Evolutionary conservation across 2,329 filamentous ascomycete species (phyloP).

Genomic region (Diplodia corticola): DNA sequence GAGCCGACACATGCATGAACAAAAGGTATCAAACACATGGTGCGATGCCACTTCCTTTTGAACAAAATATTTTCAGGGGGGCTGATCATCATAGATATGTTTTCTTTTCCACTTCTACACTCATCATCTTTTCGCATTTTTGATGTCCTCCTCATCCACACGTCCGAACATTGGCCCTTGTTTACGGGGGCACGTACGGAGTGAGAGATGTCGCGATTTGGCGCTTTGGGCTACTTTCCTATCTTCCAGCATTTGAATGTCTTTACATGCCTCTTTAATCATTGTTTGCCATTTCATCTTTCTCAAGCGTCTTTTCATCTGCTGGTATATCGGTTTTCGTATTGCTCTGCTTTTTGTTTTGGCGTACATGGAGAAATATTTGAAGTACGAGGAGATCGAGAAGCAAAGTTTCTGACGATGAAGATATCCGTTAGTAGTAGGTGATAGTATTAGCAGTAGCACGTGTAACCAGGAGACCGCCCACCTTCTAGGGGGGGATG

Average conservation of each 20-base stretch:
- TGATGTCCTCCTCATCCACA: background rate
- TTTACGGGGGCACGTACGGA: background rate
- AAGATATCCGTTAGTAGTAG: background rate
- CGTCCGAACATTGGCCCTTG: background rate
- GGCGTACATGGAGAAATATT: background rate
- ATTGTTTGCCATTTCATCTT: too few species aligned
- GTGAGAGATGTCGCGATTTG: too few species aligned
- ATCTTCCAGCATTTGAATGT: too few species aligned
- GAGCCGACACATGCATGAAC: background rate
- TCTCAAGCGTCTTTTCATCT: too few species aligned
- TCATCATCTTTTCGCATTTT: background rate
- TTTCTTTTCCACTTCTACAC: background rate
- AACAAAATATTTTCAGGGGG: background rate
- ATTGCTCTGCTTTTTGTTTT: background rate
- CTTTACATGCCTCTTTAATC: too few species aligned
- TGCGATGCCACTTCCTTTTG: background rate
- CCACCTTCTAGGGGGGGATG: background rate
- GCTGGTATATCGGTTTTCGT: too few species aligned
- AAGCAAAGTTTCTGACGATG: background rate
- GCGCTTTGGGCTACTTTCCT: too few species aligned
- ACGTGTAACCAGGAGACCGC: background rate
- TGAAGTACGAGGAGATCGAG: background rate
- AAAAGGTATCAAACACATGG: background rate
- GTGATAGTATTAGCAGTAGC: background rate
- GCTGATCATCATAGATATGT: background rate